Percentiles rank a stretch among this genome's conserved stretches.
These are phyloP conservation scores for Moricandia arvensis DNA, from an alignment of 345 rosid species.

Conservation along the genomic window DNA sequence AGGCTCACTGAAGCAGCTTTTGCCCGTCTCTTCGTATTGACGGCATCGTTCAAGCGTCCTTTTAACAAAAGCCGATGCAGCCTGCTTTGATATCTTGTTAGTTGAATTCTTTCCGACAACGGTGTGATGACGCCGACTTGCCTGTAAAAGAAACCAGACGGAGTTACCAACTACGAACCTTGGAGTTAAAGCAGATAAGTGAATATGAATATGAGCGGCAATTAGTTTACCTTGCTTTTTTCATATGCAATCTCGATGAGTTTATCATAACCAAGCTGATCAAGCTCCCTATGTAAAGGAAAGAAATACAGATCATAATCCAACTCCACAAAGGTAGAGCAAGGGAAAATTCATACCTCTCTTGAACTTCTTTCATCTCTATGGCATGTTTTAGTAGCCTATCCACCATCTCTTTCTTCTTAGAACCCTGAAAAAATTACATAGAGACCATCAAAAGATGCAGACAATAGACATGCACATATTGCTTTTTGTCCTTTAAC, in stretches of 20 bases:
- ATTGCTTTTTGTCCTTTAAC: background rate
- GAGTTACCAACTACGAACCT: slow-evolving; percentile 11
- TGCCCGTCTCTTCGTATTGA: slow-evolving; percentile 71
- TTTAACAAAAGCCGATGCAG: slow-evolving; percentile 72
- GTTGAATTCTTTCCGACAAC: slow-evolving; percentile 69
- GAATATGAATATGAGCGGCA: no score
- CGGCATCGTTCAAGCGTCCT: slow-evolving; percentile 64
- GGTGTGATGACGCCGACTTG: slow-evolving; percentile 58
- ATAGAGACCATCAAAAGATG: slow-evolving; percentile 21
- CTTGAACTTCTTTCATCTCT: slow-evolving; percentile 62
- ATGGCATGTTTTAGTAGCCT: slow-evolving; percentile 55
- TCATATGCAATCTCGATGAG: slow-evolving; percentile 79
- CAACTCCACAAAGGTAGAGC: slow-evolving; percentile 4
- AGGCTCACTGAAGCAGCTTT: slow-evolving; percentile 86
- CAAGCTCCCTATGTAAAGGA: slow-evolving; percentile 60
- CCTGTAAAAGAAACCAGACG: slow-evolving; percentile 41
- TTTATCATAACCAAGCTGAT: slow-evolving; percentile 68
- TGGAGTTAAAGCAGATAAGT: no score
- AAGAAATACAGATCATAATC: slow-evolving; percentile 7
- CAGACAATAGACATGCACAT: slow-evolving; percentile 20
- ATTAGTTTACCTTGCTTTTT: slow-evolving; percentile 63
- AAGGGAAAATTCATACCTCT: slow-evolving; percentile 48
- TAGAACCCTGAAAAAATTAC: slow-evolving; percentile 49
- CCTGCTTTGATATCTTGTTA: slow-evolving; percentile 79
- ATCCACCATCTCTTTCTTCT: slow-evolving; percentile 62